Evolutionary conservation across 1,139 yeast species (phyloP).

Genomic region (Barnettozyma hawaiiensis): DNA sequence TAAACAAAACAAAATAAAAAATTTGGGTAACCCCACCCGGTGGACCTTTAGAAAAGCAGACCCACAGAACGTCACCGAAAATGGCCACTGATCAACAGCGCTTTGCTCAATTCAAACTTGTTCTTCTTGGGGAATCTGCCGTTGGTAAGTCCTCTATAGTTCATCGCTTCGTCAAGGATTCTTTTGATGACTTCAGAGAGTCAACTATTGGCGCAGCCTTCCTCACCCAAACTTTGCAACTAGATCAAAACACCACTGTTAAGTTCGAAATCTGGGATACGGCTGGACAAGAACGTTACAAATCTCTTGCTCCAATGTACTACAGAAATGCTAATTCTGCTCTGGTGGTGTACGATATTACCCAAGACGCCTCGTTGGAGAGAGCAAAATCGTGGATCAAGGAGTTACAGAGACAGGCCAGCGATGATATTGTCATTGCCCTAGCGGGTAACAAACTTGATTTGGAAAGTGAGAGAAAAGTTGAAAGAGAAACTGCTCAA

Average conservation of each 20-base stretch:
- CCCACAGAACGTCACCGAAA: background rate
- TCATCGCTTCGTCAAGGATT: constrained; percentile 87
- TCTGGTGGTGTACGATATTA: constrained; percentile 70
- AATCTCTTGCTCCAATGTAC: constrained; percentile 80
- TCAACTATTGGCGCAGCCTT: constrained; percentile 98
- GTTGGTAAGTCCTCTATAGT: constrained; percentile 93
- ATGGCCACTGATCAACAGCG: constrained; percentile 21
- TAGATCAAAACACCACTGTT: constrained; percentile 53
- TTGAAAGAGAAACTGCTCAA: constrained; percentile 48
- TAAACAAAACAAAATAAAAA: background rate
- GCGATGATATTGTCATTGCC: constrained; percentile 76
- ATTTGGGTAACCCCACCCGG: no score
- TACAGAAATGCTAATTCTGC: constrained; percentile 84
- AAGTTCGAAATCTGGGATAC: constrained; percentile 88
- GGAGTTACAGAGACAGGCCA: constrained; percentile 88
- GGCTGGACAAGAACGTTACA: constrained; percentile 83
- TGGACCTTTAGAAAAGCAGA: no score
- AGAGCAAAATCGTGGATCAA: constrained; percentile 96
- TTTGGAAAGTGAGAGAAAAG: constrained; percentile 49
- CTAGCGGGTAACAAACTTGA: constrained; percentile 82
- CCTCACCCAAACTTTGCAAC: constrained; percentile 77
- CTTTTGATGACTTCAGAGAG: constrained; percentile 90
- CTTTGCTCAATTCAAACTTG: constrained; percentile 67
- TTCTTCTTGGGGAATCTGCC: constrained; percentile 89
- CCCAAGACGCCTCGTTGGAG: constrained; percentile 61